Evolutionary conservation across 2,329 filamentous ascomycete species (phyloP).

Genomic region (Pseudocercospora eumusae): DNA sequence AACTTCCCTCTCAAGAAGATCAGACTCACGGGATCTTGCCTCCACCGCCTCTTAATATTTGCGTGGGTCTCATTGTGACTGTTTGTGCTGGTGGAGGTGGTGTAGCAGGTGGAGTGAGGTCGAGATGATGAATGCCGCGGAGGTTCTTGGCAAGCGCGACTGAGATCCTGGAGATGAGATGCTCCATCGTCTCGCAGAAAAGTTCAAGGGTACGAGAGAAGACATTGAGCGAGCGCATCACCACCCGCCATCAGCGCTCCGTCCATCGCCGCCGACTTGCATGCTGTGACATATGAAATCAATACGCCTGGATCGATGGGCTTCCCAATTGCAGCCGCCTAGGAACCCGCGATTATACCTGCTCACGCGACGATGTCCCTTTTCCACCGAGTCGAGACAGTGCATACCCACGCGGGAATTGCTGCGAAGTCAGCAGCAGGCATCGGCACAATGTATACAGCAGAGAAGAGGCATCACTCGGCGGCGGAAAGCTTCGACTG

Average conservation of each 20-base stretch:
- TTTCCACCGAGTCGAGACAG: conserved; percentile 24
- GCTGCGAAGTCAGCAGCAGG: conserved; percentile 25
- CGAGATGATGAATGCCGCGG: conserved; percentile 10
- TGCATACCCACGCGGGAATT: conserved; percentile 23
- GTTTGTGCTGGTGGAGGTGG: conserved; percentile 12
- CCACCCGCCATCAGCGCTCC: not conserved
- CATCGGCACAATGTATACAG: conserved; percentile 26
- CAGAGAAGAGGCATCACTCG: conserved; percentile 18
- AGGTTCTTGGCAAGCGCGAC: conserved; percentile 7
- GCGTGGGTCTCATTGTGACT: conserved; percentile 36
- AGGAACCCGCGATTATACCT: conserved; percentile 48
- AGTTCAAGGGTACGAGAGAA: conserved; percentile 15
- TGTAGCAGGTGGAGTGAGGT: conserved; percentile 27
- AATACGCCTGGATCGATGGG: conserved; percentile 61
- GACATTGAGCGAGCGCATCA: conserved; percentile 6
- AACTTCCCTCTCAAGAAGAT: not conserved
- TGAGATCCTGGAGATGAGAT: conserved; percentile 5
- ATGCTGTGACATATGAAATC: conserved; percentile 40
- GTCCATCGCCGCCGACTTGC: conserved; percentile 5
- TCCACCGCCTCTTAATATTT: conserved; percentile 66
- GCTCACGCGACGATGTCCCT: conserved; percentile 28
- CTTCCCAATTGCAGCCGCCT: conserved; percentile 60
- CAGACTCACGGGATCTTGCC: conserved; percentile 69
- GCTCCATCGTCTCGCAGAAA: conserved; percentile 11
- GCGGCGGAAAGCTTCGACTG: conserved; percentile 30